Conservation (phyloP, 768 basidiomycete species). For the Leucogyrophana mollusca region DNA sequence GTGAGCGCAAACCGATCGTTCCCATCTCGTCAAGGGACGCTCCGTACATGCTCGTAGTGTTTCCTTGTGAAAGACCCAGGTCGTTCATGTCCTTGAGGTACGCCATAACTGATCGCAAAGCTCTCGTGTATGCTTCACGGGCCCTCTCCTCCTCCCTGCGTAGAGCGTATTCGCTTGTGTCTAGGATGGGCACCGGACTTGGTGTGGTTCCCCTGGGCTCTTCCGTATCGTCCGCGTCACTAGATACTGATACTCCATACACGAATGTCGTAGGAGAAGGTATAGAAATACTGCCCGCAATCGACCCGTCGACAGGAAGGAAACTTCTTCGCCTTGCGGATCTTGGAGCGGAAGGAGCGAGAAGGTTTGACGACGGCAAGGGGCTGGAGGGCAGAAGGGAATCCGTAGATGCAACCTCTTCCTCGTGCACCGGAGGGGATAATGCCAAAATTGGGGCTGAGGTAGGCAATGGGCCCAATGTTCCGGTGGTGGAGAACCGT, state of each 20-base stretch:
- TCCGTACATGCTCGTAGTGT: conserved; percentile 59
- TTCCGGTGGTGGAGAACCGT: conserved; percentile 70
- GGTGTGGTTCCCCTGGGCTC: conserved; percentile 33
- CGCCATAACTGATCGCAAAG: conserved; percentile 89
- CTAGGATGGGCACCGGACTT: conserved; percentile 45
- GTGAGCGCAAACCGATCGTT: conserved; percentile 41
- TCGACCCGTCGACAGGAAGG: conserved; percentile 75
- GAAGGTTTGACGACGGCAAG: conserved; percentile 25
- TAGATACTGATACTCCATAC: conserved; percentile 45
- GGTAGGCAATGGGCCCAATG: conserved; percentile 47
- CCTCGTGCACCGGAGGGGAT: conserved; percentile 19
- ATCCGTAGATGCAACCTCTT: conserved; percentile 10
- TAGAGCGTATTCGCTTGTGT: conserved; percentile 38
- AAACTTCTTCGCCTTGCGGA: conserved; percentile 82
- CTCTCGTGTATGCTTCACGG: conserved; percentile 72
- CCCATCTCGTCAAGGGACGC: conserved; percentile 43
- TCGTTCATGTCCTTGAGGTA: conserved; percentile 97
- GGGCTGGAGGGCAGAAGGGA: conserved; percentile 4
- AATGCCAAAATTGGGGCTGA: conserved; percentile 31
- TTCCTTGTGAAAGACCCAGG: conserved; percentile 64
- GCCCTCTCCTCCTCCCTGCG: conserved; percentile 71
- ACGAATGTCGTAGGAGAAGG: conserved; percentile 65
- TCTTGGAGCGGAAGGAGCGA: conserved; percentile 45
- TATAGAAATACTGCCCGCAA: conserved; percentile 57
- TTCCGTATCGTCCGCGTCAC: conserved; percentile 31